Evolutionary conservation across 2,329 filamentous ascomycete species (phyloP).

Genomic region (Alternaria sp.): DNA sequence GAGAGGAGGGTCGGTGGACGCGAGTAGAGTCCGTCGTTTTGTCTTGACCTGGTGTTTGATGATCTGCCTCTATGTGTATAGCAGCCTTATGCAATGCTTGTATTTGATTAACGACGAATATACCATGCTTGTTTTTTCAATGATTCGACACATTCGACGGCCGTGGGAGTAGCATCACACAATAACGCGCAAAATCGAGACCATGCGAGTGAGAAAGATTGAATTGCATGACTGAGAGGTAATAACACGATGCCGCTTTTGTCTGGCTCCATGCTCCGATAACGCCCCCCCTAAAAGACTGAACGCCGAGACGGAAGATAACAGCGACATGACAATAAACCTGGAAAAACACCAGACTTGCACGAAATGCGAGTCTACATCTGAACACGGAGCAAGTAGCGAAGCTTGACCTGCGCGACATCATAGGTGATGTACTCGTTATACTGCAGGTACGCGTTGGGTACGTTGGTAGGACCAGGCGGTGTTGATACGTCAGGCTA

Average conservation of each 20-base stretch:
- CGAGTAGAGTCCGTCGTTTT: slow-evolving; percentile 40
- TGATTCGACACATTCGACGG: not conserved
- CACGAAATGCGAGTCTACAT: slow-evolving; percentile 23
- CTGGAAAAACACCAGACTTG: not conserved
- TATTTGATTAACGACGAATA: slow-evolving; percentile 15
- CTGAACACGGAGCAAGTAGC: slow-evolving; percentile 71
- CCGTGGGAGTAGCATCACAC: not conserved
- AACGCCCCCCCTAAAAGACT: not conserved
- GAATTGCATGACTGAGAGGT: not conserved
- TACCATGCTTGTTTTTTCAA: slow-evolving; percentile 6
- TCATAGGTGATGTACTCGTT: slow-evolving; percentile 81
- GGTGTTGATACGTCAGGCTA: slow-evolving; percentile 43
- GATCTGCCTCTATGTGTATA: slow-evolving; percentile 10
- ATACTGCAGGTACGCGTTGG: slow-evolving; percentile 64
- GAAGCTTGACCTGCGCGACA: slow-evolving; percentile 71
- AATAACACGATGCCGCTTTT: not conserved
- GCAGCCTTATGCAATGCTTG: not conserved
- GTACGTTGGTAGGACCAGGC: slow-evolving; percentile 60
- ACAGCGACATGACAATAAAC: not conserved
- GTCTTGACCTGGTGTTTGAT: slow-evolving; percentile 7
- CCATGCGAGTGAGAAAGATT: not conserved
- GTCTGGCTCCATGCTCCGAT: not conserved
- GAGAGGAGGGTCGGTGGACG: slow-evolving; percentile 74
- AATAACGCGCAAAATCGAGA: not conserved
- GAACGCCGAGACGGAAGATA: not conserved